phyloP scores from a whole-genome alignment of 768 basidiomycete species.

The Russula ochroleuca region DNA sequence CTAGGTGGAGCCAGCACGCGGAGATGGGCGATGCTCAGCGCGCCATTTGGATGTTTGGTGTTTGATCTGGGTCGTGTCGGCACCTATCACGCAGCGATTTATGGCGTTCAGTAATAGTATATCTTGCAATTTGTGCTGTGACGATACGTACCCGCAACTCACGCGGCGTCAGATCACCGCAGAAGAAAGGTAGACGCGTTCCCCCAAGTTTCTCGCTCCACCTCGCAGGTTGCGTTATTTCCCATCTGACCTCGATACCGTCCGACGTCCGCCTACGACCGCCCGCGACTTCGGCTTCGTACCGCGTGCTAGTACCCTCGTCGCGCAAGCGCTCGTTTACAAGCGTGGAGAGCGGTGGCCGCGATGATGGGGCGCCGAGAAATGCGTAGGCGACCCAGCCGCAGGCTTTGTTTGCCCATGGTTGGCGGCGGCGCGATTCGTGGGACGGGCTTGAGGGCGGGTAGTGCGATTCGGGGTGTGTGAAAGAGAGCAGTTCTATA shows the following conservation, averaged over 20 bases:
- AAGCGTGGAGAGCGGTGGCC: constrained; percentile 42
- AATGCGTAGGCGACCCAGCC: constrained; percentile 71
- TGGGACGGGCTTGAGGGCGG: constrained; percentile 48
- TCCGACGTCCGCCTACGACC: constrained; percentile 52
- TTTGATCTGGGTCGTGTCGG: not conserved
- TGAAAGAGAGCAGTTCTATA: constrained; percentile 68
- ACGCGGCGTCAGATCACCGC: constrained; percentile 66
- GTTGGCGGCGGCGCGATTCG: constrained; percentile 41
- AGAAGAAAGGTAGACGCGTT: constrained; percentile 58
- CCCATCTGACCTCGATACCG: constrained; percentile 50
- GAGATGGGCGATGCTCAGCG: constrained; percentile 48
- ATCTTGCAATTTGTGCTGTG: too few relatives aligned
- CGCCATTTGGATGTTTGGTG: constrained; percentile 34
- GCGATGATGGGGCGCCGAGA: constrained; percentile 43
- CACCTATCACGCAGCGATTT: not conserved
- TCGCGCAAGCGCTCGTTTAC: constrained; percentile 50
- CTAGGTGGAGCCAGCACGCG: constrained; percentile 39
- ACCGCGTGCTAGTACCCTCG: constrained; percentile 38
- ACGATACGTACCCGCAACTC: constrained; percentile 43
- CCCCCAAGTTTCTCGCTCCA: constrained; percentile 28
- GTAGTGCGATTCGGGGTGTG: constrained; percentile 49
- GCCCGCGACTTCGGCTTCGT: constrained; percentile 45
- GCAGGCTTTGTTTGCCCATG: constrained; percentile 50
- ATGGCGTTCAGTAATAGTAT: not conserved
- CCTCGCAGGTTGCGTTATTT: constrained; percentile 42